Conservation (phyloP, 75 land plant genomes). For the Pinus albicaulis region DNA sequence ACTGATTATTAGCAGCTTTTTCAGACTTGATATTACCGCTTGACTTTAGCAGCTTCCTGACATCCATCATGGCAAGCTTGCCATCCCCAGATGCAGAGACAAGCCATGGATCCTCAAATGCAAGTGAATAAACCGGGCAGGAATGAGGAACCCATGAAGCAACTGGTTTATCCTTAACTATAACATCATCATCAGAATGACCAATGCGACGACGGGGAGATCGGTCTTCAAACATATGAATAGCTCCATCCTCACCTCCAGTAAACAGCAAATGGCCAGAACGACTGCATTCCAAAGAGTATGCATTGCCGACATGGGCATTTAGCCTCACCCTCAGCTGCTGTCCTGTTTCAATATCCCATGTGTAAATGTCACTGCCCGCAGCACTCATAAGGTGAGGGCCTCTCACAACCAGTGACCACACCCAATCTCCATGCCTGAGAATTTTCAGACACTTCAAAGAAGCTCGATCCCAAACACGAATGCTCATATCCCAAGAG, state of each 20-base stretch:
- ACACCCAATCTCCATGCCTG: slow-evolving; percentile 92
- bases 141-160: slow-evolving; percentile 87
- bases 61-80: slow-evolving; percentile 82
- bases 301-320: slow-evolving; percentile 72
- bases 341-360: slow-evolving; percentile 68
- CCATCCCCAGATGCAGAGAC: slow-evolving; percentile 95
- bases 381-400: slow-evolving; percentile 62
- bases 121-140: slow-evolving; percentile 75
- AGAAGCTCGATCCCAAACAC: slow-evolving; percentile 73
- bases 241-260: slow-evolving; percentile 96
- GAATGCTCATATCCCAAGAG: slow-evolving; percentile 94
- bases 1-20: background rate
- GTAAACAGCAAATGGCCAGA: slow-evolving; percentile 82
- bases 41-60: slow-evolving; percentile 64
- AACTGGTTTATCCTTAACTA: slow-evolving; percentile 20
- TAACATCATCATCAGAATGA: background rate
- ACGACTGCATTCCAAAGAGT: slow-evolving; percentile 64
- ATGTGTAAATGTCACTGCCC: slow-evolving; percentile 80
- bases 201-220: background rate
- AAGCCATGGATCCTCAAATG: slow-evolving; percentile 98
- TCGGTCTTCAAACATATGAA: slow-evolving; percentile 82
- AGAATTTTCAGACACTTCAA: slow-evolving; percentile 48
- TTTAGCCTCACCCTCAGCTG: slow-evolving; percentile 26
- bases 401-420: slow-evolving; percentile 66
- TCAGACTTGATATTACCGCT: background rate